phyloP scores from a whole-genome alignment of 192 early-diverging fungal species.

The Entomortierella beljakovae region DNA sequence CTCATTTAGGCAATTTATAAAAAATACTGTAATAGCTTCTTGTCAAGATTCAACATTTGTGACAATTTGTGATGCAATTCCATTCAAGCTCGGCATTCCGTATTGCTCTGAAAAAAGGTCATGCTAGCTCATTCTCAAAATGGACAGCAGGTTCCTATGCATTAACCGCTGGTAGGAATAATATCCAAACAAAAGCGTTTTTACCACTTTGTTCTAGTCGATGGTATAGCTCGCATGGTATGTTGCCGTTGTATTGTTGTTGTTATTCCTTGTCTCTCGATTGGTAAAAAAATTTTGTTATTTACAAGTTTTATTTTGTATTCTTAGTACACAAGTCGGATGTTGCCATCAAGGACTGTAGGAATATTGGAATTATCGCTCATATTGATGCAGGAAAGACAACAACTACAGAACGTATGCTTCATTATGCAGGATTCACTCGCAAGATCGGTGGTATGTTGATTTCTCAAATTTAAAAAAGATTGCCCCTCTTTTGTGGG shows the following conservation, averaged over 20 bases:
- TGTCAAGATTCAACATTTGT: too few relatives aligned
- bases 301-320: too few relatives aligned
- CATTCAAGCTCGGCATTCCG: slow-evolving; percentile 8
- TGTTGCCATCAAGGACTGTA: slow-evolving; percentile 56
- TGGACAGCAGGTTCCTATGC: background rate
- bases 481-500: too few relatives aligned
- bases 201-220: slow-evolving; percentile 19
- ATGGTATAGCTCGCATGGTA: slow-evolving; percentile 52
- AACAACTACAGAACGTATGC: slow-evolving; percentile 98
- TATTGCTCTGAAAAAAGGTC: background rate
- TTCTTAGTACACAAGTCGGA: slow-evolving; percentile 44
- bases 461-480: background rate
- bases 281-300: too few relatives aligned
- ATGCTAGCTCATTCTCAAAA: background rate
- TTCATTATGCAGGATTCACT: slow-evolving; percentile 94
- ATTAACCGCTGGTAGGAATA: background rate
- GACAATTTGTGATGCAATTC: slow-evolving; percentile 18
- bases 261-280: too few relatives aligned
- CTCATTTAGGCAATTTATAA: too few relatives aligned
- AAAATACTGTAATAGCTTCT: background rate
- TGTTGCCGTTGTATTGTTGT: too few relatives aligned
- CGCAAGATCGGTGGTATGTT: slow-evolving; percentile 81
- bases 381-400: slow-evolving; percentile 98
- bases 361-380: slow-evolving; percentile 96
- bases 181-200: background rate